These are phyloP conservation scores for Claviceps maximensis DNA, from an alignment of 2,329 filamentous ascomycete genomes.

Conservation along the genomic window DNA sequence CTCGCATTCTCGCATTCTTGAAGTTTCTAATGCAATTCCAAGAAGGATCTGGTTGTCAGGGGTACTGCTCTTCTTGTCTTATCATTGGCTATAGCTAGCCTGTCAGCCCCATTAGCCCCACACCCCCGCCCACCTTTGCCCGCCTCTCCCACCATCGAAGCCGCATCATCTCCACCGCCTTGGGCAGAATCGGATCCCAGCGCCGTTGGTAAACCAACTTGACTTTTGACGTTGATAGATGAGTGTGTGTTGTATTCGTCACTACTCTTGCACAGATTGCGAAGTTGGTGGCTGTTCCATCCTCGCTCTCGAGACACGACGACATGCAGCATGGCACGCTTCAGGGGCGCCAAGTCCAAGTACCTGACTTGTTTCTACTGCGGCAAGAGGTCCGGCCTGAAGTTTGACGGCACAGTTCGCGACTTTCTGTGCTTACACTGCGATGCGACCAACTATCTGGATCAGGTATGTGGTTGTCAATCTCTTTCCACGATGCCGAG, in stretches of 20 bases:
- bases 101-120: too few species aligned
- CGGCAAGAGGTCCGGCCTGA: conserved; percentile 49
- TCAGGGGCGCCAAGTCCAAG: conserved; percentile 21
- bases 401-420: conserved; percentile 42
- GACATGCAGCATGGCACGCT: conserved; percentile 27
- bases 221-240: background rate
- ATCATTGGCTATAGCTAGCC: too few species aligned
- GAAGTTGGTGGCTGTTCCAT: too few species aligned
- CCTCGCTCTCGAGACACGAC: conserved; percentile 1
- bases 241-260: too few species aligned
- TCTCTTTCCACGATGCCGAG: too few species aligned
- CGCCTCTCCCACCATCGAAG: too few species aligned
- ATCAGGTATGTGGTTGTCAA: conserved; percentile 45
- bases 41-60: too few species aligned
- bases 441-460: conserved; percentile 78
- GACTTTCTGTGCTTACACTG: conserved; percentile 66
- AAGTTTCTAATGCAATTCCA: too few species aligned
- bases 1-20: too few species aligned
- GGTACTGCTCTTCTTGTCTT: too few species aligned
- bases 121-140: too few species aligned
- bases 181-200: conserved; percentile 1
- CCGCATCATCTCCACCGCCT: background rate
- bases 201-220: background rate
- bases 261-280: too few species aligned
- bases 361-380: conserved; percentile 73